These are phyloP conservation scores for Botryosphaeria agaves DNA, from an alignment of 2,329 filamentous ascomycete genomes.

Conservation along the genomic window DNA sequence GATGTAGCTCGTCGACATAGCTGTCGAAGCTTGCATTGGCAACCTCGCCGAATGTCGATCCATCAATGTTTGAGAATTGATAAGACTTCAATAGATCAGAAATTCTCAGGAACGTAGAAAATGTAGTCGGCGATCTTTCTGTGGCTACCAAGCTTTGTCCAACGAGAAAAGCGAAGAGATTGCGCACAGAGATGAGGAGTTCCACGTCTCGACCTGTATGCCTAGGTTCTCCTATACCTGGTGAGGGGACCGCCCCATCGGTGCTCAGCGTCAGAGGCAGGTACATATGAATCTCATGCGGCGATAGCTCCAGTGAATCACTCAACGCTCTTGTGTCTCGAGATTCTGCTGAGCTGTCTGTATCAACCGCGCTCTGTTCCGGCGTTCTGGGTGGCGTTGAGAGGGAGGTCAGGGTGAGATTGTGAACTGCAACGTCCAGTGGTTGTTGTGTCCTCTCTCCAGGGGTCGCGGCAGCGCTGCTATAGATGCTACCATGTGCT, in stretches of 20 bases:
- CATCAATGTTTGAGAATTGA: conserved; percentile 43
- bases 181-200: conserved; percentile 40
- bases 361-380: conserved; percentile 1
- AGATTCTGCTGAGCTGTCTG: conserved; percentile 22
- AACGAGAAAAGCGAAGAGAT: conserved; percentile 46
- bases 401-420: conserved; percentile 10
- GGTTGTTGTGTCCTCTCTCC: conserved; percentile 13
- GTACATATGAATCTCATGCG: conserved; percentile 36
- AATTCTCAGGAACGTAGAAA: conserved; percentile 44
- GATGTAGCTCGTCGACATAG: conserved; percentile 58
- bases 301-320: conserved; percentile 28
- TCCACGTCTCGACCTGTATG: conserved; percentile 24
- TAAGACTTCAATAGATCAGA: conserved; percentile 38
- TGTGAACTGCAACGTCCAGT: conserved; percentile 10
- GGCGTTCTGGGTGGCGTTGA: conserved; percentile 13
- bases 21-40: conserved; percentile 48
- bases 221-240: conserved; percentile 10
- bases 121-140: conserved; percentile 34
- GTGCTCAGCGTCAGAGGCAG: conserved; percentile 38
- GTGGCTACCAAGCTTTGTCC: conserved; percentile 44
- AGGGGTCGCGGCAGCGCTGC: conserved; percentile 13
- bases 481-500: conserved; percentile 35
- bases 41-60: conserved; percentile 45
- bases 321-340: conserved; percentile 30
- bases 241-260: conserved; percentile 22